Conservation (phyloP, 2,329 filamentous ascomycete species). For the Beauveria australis region DNA sequence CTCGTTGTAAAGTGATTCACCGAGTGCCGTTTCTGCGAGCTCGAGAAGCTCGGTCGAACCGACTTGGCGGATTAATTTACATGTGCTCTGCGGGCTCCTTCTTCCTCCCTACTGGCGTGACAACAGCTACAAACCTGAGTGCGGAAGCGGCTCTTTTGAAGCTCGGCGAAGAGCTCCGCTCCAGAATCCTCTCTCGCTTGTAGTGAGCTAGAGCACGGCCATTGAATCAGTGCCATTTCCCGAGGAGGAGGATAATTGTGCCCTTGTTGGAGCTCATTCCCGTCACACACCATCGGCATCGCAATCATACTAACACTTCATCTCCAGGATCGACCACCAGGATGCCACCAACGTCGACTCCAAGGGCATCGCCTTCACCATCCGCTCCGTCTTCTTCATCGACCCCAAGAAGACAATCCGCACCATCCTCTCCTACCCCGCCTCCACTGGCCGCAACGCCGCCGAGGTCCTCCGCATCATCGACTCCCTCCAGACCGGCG, state of each 20-base stretch:
- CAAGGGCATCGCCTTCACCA: slow-evolving; percentile 85
- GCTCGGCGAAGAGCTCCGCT: background rate
- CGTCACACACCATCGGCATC: no score
- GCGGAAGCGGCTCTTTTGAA: no score
- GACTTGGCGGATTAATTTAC: background rate
- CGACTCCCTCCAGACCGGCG: slow-evolving; percentile 72
- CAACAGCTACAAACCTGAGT: no score
- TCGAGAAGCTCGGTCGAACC: background rate
- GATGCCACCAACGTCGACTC: slow-evolving; percentile 73
- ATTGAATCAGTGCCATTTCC: no score
- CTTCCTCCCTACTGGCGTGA: background rate
- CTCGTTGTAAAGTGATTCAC: background rate
- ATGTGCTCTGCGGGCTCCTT: background rate
- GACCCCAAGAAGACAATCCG: slow-evolving; percentile 91
- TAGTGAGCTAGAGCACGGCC: no score
- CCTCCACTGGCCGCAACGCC: slow-evolving; percentile 78
- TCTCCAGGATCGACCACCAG: slow-evolving; percentile 62
- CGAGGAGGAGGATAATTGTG: background rate
- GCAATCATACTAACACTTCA: background rate
- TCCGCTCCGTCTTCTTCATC: slow-evolving; percentile 90
- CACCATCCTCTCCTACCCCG: slow-evolving; percentile 86
- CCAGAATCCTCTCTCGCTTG: background rate
- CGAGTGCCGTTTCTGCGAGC: background rate
- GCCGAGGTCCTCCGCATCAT: slow-evolving; percentile 70
- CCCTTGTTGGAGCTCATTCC: background rate